Evolutionary conservation across 2,329 filamentous ascomycete species (phyloP).

Genomic region (Cytospora leucostoma): DNA sequence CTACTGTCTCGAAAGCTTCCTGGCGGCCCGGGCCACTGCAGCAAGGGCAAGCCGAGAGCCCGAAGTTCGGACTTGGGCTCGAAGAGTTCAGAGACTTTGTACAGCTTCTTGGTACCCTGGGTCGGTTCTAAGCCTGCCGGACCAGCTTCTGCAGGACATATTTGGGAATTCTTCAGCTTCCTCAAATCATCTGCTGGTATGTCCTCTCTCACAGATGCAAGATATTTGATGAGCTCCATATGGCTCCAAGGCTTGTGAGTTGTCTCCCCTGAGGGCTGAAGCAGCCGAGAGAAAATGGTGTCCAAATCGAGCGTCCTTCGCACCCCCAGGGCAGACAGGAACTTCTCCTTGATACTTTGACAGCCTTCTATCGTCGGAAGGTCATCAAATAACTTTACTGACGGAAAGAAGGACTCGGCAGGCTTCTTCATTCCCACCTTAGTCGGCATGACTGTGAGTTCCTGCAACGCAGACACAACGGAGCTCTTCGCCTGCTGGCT

Average conservation of each 20-base stretch:
- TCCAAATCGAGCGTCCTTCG: slow-evolving; percentile 94
- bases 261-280: slow-evolving; percentile 61
- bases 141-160: slow-evolving; percentile 77
- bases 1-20: slow-evolving; percentile 65
- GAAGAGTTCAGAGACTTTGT: slow-evolving; percentile 77
- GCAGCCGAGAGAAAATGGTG: slow-evolving; percentile 85
- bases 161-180: slow-evolving; percentile 73
- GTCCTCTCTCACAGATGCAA: slow-evolving; percentile 85
- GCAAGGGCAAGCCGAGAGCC: slow-evolving; percentile 69
- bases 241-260: slow-evolving; percentile 77
- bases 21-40: slow-evolving; percentile 75
- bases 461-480: slow-evolving; percentile 64
- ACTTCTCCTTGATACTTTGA: slow-evolving; percentile 85
- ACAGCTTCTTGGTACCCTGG: slow-evolving; percentile 56
- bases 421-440: slow-evolving; percentile 88
- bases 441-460: slow-evolving; percentile 80
- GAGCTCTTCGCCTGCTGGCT: slow-evolving; percentile 65
- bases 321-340: slow-evolving; percentile 79
- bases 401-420: slow-evolving; percentile 83
- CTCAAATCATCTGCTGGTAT: slow-evolving; percentile 82
- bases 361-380: slow-evolving; percentile 78
- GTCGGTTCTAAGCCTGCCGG: slow-evolving; percentile 56
- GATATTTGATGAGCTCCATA: slow-evolving; percentile 90
- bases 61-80: slow-evolving; percentile 74
- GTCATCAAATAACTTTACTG: slow-evolving; percentile 94